These are phyloP conservation scores for Bruguiera hainesii DNA, from an alignment of 441 rosid species.

Conservation along the genomic window DNA sequence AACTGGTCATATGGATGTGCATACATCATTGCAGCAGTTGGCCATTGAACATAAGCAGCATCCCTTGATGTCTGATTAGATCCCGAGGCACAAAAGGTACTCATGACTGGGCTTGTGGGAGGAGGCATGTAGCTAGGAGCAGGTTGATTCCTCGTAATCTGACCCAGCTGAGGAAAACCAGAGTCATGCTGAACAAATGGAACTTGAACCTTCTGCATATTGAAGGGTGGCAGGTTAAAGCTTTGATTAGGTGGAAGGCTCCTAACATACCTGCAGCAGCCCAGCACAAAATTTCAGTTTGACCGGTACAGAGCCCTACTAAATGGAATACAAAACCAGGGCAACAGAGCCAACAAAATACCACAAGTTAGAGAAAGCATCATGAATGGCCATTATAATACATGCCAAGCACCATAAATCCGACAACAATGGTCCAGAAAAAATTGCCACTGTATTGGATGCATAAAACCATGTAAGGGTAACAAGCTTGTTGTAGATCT, in stretches of 20 bases:
- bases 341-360: background rate
- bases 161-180: constrained; percentile 54
- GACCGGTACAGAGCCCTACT: background rate
- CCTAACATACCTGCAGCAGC: constrained; percentile 63
- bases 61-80: constrained; percentile 47
- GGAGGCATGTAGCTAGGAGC: constrained; percentile 48
- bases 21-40: constrained; percentile 76
- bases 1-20: constrained; percentile 86
- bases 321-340: background rate
- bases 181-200: constrained; percentile 63
- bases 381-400: background rate
- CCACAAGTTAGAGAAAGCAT: background rate
- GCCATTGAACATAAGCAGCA: constrained; percentile 76
- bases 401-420: background rate
- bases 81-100: constrained; percentile 50
- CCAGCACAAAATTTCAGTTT: constrained; percentile 14
- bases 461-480: background rate
- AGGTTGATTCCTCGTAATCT: constrained; percentile 53
- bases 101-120: constrained; percentile 52
- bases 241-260: constrained; percentile 68
- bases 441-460: background rate
- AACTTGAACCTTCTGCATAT: constrained; percentile 59
- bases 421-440: background rate
- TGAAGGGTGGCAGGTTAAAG: constrained; percentile 47
- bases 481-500: too few relatives aligned